Evolutionary conservation across 805 yeast genomes (phyloP), one percentile per base, ranked within the genome.

Genomic region (Pichia californica): DNA sequence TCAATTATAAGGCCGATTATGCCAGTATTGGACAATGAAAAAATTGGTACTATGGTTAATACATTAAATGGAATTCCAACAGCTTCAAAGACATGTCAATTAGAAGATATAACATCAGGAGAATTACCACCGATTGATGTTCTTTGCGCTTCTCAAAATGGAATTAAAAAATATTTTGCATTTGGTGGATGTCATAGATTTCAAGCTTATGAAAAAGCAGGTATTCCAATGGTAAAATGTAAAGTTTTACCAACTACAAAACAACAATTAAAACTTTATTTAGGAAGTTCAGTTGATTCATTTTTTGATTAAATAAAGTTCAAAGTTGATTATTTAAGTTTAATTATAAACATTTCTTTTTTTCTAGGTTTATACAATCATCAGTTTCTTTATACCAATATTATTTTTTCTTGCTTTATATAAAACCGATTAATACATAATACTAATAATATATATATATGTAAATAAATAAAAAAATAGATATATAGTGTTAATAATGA

Each of bases 171-270:
- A 58, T 86, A 81, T 56, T 86, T 84, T 62, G 94, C 89, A 1
- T 87, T 87, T 63, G 96, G 95, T 7, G 95, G 95, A 0, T 87
- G 96, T 57, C 96, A 87, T 57, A 63, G 96, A 49, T 82, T 87
- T 52, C 95, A 87, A 59, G 95, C 95, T 0, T 88, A 88, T 57
- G 93, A 86, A 45, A 70, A 67, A 32, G 66, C 69, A 2, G 73
- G 70, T 26, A 57, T 62, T 3, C 58, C 62, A 20, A 53, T 72
- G 65, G 94, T 88, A 9, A 79, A 74, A 54, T 81, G 88, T 60
- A 81, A 81, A 51, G 56, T 87, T 8, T 61, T 85, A 27, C 95
- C 95, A 1, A 82, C 87, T 7, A 85, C 95, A 0, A 76, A 77
- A 47, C 69, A 72, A 21, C 88, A 84, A 47, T 62, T 87, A 44